Evolutionary conservation across 306 rosid species (phyloP).

Genomic region (Citrullus colocynthis): DNA sequence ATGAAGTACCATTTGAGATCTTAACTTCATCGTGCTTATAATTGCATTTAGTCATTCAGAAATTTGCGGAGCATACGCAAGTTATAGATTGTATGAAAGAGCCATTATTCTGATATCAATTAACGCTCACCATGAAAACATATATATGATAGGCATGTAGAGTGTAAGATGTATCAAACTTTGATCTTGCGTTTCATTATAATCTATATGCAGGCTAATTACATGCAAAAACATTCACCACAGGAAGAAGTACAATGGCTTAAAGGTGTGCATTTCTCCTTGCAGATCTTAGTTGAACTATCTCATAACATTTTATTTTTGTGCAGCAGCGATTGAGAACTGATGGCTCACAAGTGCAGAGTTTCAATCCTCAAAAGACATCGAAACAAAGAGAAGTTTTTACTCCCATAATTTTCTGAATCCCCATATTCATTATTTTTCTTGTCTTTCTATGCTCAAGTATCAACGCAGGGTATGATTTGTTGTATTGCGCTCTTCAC

Average conservation of each 20-base stretch:
- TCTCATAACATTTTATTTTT: not conserved
- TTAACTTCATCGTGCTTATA: not conserved
- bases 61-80: not conserved
- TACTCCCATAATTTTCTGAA: not conserved
- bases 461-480: constrained; percentile 52
- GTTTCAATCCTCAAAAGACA: not conserved
- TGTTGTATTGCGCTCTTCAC: constrained; percentile 82
- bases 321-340: not conserved
- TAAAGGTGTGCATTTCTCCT: not conserved
- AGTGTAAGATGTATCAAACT: not conserved
- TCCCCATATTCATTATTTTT: not conserved
- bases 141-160: not conserved
- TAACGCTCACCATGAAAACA: not conserved
- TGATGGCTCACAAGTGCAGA: not conserved
- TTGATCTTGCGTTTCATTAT: not conserved
- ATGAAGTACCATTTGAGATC: not conserved
- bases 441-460: not conserved
- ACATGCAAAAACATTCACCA: not conserved
- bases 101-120: not conserved
- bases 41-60: not conserved
- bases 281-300: not conserved
- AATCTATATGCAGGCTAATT: not conserved
- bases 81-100: not conserved
- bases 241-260: not conserved
- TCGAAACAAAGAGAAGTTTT: not conserved